Evolutionary conservation across 1,284 basidiomycete genomes (phyloP).

Genomic region (Cystobasidium pallidum): DNA sequence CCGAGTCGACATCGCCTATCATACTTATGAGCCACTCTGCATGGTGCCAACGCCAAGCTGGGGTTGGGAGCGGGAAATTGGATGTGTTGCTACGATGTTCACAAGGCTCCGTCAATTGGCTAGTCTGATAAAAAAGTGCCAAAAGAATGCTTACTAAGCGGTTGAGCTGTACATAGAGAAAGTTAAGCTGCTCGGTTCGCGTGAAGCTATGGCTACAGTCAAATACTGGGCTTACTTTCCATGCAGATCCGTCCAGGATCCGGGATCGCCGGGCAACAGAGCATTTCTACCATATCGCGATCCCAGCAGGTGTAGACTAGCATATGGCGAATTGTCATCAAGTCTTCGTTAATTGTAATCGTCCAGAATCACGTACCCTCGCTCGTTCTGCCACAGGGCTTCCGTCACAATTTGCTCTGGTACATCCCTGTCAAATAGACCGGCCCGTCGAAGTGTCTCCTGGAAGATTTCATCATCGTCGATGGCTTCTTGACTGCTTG

Average conservation of each 20-base stretch:
- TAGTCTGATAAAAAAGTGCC: neutral
- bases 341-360: too few relatives aligned
- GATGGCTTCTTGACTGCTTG: conserved; percentile 11
- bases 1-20: conserved; percentile 36
- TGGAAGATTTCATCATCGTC: conserved; percentile 28
- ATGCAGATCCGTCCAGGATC: conserved; percentile 15
- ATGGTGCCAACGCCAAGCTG: conserved; percentile 39
- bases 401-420: conserved; percentile 26
- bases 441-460: conserved; percentile 17
- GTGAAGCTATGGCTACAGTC: neutral
- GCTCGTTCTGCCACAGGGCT: conserved; percentile 32
- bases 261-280: conserved; percentile 20
- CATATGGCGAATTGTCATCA: neutral
- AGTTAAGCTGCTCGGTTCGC: neutral
- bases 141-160: neutral
- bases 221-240: conserved; percentile 15
- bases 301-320: conserved; percentile 24
- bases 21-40: conserved; percentile 34
- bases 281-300: conserved; percentile 27
- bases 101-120: neutral
- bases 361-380: conserved; percentile 1
- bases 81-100: neutral
- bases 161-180: neutral
- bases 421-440: conserved; percentile 27
- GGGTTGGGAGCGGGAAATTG: conserved; percentile 34